Evolutionary conservation across 495 filamentous ascomycete genomes (phyloP).

Genomic region (Aspergillus campestris): DNA sequence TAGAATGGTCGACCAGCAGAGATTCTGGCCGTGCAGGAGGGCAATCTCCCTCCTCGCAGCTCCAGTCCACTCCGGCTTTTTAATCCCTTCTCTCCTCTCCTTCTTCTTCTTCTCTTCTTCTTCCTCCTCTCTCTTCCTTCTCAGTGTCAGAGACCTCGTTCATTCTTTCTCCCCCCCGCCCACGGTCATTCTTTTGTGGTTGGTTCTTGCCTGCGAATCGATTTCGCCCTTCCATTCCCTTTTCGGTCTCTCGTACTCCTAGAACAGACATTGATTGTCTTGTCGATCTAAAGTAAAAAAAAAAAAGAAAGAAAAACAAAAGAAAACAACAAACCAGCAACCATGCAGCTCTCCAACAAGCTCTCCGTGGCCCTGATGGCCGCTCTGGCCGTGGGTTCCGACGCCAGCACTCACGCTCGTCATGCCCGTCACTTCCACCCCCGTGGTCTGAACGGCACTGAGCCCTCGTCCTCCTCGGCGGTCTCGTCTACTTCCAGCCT

Average conservation of each 20-base stretch:
- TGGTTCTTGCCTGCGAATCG: slow-evolving; percentile 30
- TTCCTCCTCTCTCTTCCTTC: slow-evolving; percentile 14
- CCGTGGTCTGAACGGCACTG: slow-evolving; percentile 7
- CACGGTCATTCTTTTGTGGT: slow-evolving; percentile 32
- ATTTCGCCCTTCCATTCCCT: slow-evolving; percentile 34
- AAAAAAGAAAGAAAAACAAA: background rate
- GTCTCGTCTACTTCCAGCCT: background rate
- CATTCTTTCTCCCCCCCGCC: slow-evolving; percentile 23
- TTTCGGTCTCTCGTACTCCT: slow-evolving; percentile 8
- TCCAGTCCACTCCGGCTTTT: background rate
- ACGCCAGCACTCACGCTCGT: slow-evolving; percentile 30
- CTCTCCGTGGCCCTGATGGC: slow-evolving; percentile 40
- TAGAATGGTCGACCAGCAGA: too few relatives aligned
- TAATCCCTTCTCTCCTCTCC: slow-evolving; percentile 5
- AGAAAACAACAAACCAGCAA: background rate
- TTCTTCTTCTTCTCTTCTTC: slow-evolving; percentile 8
- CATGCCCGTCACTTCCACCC: slow-evolving; percentile 26
- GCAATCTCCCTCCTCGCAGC: background rate
- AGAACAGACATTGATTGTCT: background rate
- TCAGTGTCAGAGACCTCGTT: slow-evolving; percentile 14
- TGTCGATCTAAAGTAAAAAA: background rate
- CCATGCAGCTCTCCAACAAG: slow-evolving; percentile 39
- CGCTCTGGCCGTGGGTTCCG: slow-evolving; percentile 36
- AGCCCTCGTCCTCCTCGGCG: slow-evolving; percentile 2
- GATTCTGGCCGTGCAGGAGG: too few relatives aligned